Percentiles rank a stretch among this genome's conserved stretches.
These are phyloP conservation scores for Anethum foeniculum DNA, from an alignment of 140 eudicot species.

Conservation along the genomic window DNA sequence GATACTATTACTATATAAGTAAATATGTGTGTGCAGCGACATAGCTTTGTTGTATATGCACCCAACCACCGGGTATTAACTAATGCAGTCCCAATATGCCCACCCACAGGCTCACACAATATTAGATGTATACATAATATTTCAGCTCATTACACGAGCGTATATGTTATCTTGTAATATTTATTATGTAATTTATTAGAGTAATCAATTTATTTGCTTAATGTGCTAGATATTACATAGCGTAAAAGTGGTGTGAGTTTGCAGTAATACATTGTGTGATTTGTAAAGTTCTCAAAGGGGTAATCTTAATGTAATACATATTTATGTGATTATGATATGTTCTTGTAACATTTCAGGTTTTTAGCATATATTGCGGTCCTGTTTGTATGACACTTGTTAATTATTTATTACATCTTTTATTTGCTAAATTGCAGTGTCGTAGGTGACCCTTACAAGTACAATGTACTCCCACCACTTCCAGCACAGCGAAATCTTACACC, in stretches of 20 bases:
- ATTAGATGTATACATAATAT: background rate
- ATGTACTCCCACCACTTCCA: slow-evolving; percentile 73
- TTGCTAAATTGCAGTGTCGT: slow-evolving; percentile 36
- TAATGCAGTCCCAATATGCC: background rate
- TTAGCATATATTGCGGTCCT: background rate
- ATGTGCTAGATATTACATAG: background rate
- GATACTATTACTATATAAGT: background rate
- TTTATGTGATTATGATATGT: background rate
- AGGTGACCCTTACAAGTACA: slow-evolving; percentile 67
- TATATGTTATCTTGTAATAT: background rate
- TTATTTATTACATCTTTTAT: background rate
- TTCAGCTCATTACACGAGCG: background rate
- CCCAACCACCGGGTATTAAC: background rate
- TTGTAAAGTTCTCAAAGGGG: background rate
- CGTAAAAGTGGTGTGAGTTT: background rate
- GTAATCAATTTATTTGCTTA: background rate
- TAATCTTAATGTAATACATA: background rate
- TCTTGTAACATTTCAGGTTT: background rate
- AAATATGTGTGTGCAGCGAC: too few species aligned
- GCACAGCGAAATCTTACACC: slow-evolving; percentile 92
- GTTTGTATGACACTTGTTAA: background rate
- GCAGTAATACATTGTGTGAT: background rate
- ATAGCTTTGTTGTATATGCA: background rate
- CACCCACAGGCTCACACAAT: background rate
- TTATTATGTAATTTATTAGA: background rate